Conservation (phyloP, 2,329 filamentous ascomycete genomes). For the Ophiocordyceps sinensis region DNA sequence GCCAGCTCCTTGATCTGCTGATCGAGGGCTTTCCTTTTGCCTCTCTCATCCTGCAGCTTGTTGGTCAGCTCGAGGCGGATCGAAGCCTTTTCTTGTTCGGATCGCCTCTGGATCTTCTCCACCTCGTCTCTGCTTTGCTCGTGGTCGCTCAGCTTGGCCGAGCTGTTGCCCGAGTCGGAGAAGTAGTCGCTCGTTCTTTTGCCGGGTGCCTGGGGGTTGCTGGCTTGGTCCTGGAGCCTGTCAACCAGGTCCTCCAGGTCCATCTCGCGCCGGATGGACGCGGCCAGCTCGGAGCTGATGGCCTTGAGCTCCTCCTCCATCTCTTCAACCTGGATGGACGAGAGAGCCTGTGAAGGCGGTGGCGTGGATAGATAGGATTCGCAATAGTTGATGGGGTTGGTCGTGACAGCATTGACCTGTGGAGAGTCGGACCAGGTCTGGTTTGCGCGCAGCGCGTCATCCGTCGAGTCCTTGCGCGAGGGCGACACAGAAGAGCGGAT, state of each 20-base stretch:
- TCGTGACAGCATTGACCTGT: slow-evolving; percentile 25
- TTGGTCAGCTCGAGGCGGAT: slow-evolving; percentile 72
- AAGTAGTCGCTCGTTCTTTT: slow-evolving; percentile 94
- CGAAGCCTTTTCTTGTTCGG: slow-evolving; percentile 83
- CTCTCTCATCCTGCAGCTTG: slow-evolving; percentile 77
- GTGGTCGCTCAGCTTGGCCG: slow-evolving; percentile 58
- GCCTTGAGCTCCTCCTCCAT: slow-evolving; percentile 90
- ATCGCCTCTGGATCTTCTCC: slow-evolving; percentile 65
- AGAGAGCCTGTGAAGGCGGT: slow-evolving; percentile 21
- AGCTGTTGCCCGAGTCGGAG: slow-evolving; percentile 87
- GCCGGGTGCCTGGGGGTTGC: slow-evolving; percentile 39
- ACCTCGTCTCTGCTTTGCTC: slow-evolving; percentile 56
- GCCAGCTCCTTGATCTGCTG: slow-evolving; percentile 72
- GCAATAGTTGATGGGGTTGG: slow-evolving; percentile 31
- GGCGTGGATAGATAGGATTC: slow-evolving; percentile 39
- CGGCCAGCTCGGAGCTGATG: slow-evolving; percentile 83
- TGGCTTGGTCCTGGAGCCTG: slow-evolving; percentile 63
- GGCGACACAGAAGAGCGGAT: slow-evolving; percentile 37
- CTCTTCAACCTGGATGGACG: slow-evolving; percentile 53
- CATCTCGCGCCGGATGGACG: slow-evolving; percentile 89
- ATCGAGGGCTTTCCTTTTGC: slow-evolving; percentile 62
- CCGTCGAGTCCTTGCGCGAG: slow-evolving; percentile 17
- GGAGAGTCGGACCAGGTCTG: slow-evolving; percentile 17
- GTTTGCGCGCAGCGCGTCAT: slow-evolving; percentile 16
- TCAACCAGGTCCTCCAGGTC: slow-evolving; percentile 93